Evolutionary conservation across 2,329 filamentous ascomycete genomes (phyloP).

Genomic region (Phialophora expanda): DNA sequence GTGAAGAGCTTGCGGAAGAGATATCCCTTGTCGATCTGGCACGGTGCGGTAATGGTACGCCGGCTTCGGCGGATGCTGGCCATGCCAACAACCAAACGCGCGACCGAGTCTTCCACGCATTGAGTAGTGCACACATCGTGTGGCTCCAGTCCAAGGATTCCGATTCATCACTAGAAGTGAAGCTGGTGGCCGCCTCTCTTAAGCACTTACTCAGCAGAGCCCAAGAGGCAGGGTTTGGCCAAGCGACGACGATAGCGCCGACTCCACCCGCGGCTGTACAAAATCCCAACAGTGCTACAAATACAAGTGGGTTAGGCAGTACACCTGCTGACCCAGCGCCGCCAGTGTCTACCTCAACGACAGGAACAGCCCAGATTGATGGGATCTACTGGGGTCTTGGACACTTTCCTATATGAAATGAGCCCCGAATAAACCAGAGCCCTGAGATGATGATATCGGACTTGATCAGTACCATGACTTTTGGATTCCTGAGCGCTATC

Average conservation of each 20-base stretch:
- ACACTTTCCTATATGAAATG: constrained; percentile 21
- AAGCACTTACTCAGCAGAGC: constrained; percentile 22
- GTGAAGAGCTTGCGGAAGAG: constrained; percentile 50
- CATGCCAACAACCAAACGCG: neutral
- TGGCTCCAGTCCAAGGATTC: constrained; percentile 29
- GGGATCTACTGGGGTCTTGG: constrained; percentile 17
- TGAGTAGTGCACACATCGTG: constrained; percentile 29
- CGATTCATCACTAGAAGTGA: constrained; percentile 24
- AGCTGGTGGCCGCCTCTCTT: constrained; percentile 18
- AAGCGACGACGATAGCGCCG: neutral
- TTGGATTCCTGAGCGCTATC: neutral
- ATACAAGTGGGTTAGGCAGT: neutral
- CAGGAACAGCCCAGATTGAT: neutral
- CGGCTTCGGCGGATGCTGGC: neutral
- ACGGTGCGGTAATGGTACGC: neutral
- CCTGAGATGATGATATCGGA: neutral
- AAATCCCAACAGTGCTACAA: neutral
- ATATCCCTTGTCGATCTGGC: neutral
- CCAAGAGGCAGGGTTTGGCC: constrained; percentile 18
- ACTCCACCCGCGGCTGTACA: neutral
- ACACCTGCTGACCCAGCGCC: neutral
- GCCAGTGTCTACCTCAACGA: too few relatives aligned
- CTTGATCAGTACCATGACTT: neutral
- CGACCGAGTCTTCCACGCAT: constrained; percentile 18
- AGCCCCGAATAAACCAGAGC: neutral